Base-by-base conservation (phyloP, 1,284 basidiomycete genomes). In the Apiotrichum sp. region DNA sequence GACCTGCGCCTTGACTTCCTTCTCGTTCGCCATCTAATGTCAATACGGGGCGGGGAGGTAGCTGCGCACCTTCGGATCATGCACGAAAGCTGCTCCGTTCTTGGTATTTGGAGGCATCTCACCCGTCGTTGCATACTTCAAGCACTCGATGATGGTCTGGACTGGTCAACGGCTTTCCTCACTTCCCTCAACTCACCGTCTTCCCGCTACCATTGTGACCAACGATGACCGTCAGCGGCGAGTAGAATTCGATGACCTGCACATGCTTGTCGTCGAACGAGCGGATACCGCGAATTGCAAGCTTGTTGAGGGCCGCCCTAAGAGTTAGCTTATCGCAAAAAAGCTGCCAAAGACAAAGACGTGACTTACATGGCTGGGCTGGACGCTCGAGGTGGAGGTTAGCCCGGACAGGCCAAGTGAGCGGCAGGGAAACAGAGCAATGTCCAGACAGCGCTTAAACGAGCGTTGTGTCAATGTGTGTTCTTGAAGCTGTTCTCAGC, bases 181-280 rank as follows among this genome's bases (percentile, higher is more conserved):
- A 79, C 55, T 29, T 29, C 29, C 40, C 11, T 41, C 40, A 41
- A 41, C 78, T 69, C 51, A 83, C 83, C 16, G 96, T 99, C 80
- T 99, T 99, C 50, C 96, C 96, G 65, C 89, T 93, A 13, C 96
- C 96, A 77, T 98, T 98, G 79, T 95, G 90, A 5, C 96, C 96
- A 7, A 98, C 93, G 63, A 98, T 98, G 71, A 99, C 93, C 0
- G 96, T 99, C 54, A 99, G 87, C 2, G 96, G 96, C 13, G 87
- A 86, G 78, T 93, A 97, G 79, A 98, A 98, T 74, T 98, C 90
- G 72, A 98, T 97, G 65, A 98, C 85, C 11, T 92, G 83, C 60
- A 96, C 84, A 64, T 88, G 84, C 69, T 97, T 96, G 82, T 97
- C 90, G 79, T 93, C 91, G 69, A 95, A 95, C 0, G 89, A 90